Percentiles rank a stretch among this genome's conserved stretches.
Conservation (phyloP, 1,284 basidiomycete species). For the Tylopilus orsonianus region DNA sequence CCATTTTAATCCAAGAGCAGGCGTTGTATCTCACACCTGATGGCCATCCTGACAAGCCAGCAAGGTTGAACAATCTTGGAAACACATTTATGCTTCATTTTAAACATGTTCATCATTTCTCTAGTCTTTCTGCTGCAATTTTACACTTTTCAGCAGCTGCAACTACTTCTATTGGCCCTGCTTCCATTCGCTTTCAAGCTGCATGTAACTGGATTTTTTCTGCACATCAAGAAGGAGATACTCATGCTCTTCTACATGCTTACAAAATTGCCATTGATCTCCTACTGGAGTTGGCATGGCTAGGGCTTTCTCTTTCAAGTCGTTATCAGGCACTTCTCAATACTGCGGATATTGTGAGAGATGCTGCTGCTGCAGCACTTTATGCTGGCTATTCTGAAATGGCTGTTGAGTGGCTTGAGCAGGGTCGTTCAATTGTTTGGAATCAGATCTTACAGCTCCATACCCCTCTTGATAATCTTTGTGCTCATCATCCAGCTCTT, state of each 20-base stretch:
- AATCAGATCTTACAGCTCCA: neutral
- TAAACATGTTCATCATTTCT: neutral
- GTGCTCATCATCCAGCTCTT: neutral
- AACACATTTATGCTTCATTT: neutral
- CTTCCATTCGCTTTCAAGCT: neutral
- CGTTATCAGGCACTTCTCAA: neutral
- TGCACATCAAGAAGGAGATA: neutral
- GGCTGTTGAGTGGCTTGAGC: conserved; percentile 10
- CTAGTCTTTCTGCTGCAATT: neutral
- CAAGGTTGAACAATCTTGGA: neutral
- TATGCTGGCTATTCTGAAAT: neutral
- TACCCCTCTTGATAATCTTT: conserved; percentile 4
- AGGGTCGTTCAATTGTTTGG: conserved; percentile 12
- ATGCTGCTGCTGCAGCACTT: neutral
- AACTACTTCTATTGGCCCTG: neutral
- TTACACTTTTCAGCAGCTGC: neutral
- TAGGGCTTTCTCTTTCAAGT: conserved; percentile 4
- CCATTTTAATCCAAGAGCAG: too few species aligned
- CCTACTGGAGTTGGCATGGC: conserved; percentile 6
- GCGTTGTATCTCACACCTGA: neutral
- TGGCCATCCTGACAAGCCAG: neutral
- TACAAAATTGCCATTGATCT: conserved; percentile 1
- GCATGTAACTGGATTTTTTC: neutral
- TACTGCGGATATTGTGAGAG: neutral
- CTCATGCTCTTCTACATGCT: neutral